A percentile compares a stretch with the other conserved stretches of the same genome.
Conservation (phyloP, 2,329 filamentous ascomycete species). For the Paraconiothyrium brasiliense region DNA sequence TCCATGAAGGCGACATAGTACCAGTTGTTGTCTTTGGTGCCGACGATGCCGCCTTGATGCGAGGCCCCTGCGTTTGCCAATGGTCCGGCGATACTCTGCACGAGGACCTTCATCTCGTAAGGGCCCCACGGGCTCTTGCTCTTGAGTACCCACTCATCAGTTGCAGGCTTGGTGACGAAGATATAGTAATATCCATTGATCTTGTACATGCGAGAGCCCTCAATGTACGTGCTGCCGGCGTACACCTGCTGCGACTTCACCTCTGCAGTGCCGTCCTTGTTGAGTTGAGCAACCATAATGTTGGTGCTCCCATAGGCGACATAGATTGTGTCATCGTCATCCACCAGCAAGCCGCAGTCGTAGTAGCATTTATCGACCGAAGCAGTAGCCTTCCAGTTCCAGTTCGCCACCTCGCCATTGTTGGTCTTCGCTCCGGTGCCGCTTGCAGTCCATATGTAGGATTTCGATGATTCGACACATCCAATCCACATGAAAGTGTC, state of each 20-base stretch:
- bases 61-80: slow-evolving; percentile 57
- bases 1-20: slow-evolving; percentile 68
- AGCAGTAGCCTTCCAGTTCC: slow-evolving; percentile 53
- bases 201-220: slow-evolving; percentile 67
- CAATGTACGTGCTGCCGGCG: slow-evolving; percentile 52
- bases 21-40: slow-evolving; percentile 63
- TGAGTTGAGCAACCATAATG: slow-evolving; percentile 63
- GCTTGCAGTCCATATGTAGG: slow-evolving; percentile 64
- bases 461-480: slow-evolving; percentile 61
- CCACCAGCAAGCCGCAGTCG: slow-evolving; percentile 66
- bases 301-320: slow-evolving; percentile 63
- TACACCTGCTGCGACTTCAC: slow-evolving; percentile 59
- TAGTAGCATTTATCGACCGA: slow-evolving; percentile 63
- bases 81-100: slow-evolving; percentile 55
- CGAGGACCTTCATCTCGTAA: slow-evolving; percentile 59
- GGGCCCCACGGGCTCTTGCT: slow-evolving; percentile 63
- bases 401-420: slow-evolving; percentile 40
- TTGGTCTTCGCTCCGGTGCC: slow-evolving; percentile 50
- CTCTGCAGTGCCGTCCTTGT: slow-evolving; percentile 58
- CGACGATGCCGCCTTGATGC: slow-evolving; percentile 66
- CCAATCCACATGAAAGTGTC: slow-evolving; percentile 67
- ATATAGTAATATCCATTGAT: slow-evolving; percentile 66
- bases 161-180: slow-evolving; percentile 58
- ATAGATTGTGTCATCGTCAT: slow-evolving; percentile 68
- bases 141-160: slow-evolving; percentile 61